phyloP scores from a whole-genome alignment of 2,329 filamentous ascomycete genomes.

The Cladophialophora yegresii region DNA sequence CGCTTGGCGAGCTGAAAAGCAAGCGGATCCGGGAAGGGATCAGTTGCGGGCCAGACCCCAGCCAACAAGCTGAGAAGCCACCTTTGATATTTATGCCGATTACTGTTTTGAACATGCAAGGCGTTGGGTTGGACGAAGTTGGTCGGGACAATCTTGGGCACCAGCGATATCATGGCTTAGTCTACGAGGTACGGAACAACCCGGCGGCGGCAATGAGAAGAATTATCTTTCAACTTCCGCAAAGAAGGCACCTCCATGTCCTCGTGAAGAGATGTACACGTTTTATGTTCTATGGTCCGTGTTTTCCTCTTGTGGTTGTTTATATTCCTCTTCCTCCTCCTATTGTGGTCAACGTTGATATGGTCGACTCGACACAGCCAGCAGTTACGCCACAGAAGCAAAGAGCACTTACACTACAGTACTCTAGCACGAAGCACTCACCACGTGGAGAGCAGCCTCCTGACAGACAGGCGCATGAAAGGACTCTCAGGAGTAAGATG shows the following conservation, averaged over 20 bases:
- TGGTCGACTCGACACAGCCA: not conserved
- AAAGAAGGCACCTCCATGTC: not conserved
- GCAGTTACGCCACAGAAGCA: not conserved
- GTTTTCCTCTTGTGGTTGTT: not conserved
- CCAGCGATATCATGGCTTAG: not conserved
- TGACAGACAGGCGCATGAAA: not conserved
- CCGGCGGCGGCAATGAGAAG: not conserved
- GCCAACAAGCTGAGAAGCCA: not conserved
- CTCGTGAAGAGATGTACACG: not conserved
- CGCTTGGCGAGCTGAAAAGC: not conserved
- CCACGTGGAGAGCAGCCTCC: not conserved
- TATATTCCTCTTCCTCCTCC: not conserved
- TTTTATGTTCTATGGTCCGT: not conserved
- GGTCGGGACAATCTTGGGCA: not conserved
- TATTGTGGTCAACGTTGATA: not conserved
- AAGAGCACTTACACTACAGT: not conserved
- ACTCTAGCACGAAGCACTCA: not conserved
- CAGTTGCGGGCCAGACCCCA: not conserved
- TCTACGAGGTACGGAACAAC: not conserved
- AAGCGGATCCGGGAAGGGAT: not conserved
- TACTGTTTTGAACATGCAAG: conserved; percentile 22
- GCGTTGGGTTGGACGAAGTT: conserved; percentile 19
- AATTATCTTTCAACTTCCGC: not conserved
- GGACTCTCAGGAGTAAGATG: not conserved
- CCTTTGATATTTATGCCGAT: not conserved